Base-by-base conservation (phyloP, 345 rosid species). In the Melaleuca alternifolia region DNA sequence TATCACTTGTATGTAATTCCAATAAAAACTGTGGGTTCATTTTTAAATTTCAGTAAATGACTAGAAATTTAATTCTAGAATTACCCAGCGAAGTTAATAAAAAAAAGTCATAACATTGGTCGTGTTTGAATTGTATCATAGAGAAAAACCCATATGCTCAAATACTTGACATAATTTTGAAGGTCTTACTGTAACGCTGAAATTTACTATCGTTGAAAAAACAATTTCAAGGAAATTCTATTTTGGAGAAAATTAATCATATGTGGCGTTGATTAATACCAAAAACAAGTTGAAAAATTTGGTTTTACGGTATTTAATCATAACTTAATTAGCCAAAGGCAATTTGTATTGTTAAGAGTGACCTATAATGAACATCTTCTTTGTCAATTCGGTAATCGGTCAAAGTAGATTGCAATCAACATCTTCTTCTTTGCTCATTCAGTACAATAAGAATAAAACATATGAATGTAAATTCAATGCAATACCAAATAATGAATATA, bases 131-230 rank as follows among this genome's bases (percentile, higher is more conserved):
- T 54, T 54, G 11, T 3, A 4, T 54, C 11, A 1, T 1, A 41
- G 41, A 41, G 3, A 41, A 41, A 41, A 41, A 2, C 11, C 11
- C 26, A 0, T 20, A 21, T 54, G 10, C n/a, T 21, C 0, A 9
- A 54, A 54, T 0, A 21, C 0, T 54, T 54, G 59, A 21, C 59
- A 0, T 41, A 41, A 41, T 41, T 41, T 41, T 41, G 41, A 41
- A 41, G 41, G 41, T 41, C 41, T 41, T 41, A 41, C 4, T 41
- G 41, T 41, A 41, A 41, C 0, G 0, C 1, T 21, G 59, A 54
- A 54, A 54, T 54, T 54, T 54, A 11, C 10, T 23, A 11, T 0
- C 0, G 1, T 4, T 0, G 0, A 1, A 21, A 21, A 21, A 1
- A 54, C 9, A 54, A 21, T 54, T 8, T 21, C 5, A 10, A 9